Evolutionary conservation across 192 early-diverging fungal genomes (phyloP), one percentile per base, ranked within the genome.

Genomic region (Gryganskiella cystojenkinii): DNA sequence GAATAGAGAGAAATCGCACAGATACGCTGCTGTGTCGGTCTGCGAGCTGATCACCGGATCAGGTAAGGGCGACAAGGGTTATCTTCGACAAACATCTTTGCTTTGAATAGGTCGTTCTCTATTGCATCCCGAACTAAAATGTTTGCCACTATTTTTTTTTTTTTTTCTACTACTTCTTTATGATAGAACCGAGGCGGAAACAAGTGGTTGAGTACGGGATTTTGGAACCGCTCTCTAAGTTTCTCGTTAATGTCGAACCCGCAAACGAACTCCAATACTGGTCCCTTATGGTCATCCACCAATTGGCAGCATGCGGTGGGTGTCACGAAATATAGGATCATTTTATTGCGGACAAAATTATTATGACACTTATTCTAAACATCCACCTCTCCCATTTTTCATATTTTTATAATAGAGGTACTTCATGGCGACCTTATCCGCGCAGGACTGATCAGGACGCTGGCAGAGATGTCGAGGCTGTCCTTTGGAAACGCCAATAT

Each of bases 401-500:
- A 50, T 43, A 11, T 45, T 44, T 46, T 9, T 28, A 15, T 13
- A 40, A 54, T 62, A 74, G 72, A 62, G 17, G 58, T 34, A 3
- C 60, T 76, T 17, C 65, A 76, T 22, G 25, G 50, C 1, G 59
- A 60, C 4, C 40, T 76, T 3, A 67, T 76, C 24, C 40, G 46
- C 17, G 54, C 34, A 22, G 90, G 83, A 0, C 81, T 93, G 45
- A 81, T 95, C 52, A 68, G 67, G 19, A 63, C 92, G 10, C 57
- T 95, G 33, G 90, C 88, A 0, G 68, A 74, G 34, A 87, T 94
- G 88, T 84, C 92, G 1, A 79, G 93, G 9, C 72, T 88, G n/a
- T 92, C 91, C 7, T 94, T 93, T 75, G 93, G 93, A 10, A 95
- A 94, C 60, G 88, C 90, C 9, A 94, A 87, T 50, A 92, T 94